Evolutionary conservation across 2,329 filamentous ascomycete species (phyloP).

Genomic region (Paecilomyces niveus): DNA sequence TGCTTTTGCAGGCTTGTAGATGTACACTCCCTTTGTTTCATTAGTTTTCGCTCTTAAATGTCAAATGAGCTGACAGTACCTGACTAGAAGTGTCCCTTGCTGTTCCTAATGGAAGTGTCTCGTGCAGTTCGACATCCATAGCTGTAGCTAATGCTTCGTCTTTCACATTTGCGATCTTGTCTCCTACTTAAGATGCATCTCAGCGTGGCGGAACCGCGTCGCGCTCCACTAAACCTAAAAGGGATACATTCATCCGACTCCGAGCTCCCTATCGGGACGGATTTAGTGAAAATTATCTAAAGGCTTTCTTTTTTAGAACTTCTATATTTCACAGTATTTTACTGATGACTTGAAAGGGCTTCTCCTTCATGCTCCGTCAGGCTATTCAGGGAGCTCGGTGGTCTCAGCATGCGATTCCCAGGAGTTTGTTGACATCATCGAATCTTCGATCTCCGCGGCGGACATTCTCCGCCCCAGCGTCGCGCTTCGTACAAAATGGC

Average conservation of each 20-base stretch:
- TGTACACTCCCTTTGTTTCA: slow-evolving; percentile 49
- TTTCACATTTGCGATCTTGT: neutral
- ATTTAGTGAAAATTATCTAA: slow-evolving; percentile 1
- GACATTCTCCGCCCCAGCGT: slow-evolving; percentile 23
- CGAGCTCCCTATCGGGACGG: slow-evolving; percentile 9
- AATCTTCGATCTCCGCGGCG: slow-evolving; percentile 14
- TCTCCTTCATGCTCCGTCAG: slow-evolving; percentile 38
- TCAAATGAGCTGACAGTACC: neutral
- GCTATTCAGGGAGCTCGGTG: slow-evolving; percentile 36
- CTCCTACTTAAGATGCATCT: neutral
- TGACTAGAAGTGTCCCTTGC: neutral
- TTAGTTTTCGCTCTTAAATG: slow-evolving; percentile 11
- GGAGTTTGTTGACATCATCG: slow-evolving; percentile 20
- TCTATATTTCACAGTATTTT: slow-evolving; percentile 3
- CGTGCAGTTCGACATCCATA: neutral
- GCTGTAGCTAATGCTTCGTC: neutral
- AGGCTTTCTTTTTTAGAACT: slow-evolving; percentile 1
- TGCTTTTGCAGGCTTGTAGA: slow-evolving; percentile 50
- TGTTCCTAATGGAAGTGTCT: neutral
- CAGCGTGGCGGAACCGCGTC: neutral
- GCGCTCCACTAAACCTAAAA: neutral
- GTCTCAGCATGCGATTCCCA: slow-evolving; percentile 35
- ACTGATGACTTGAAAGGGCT: slow-evolving; percentile 25
- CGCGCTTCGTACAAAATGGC: slow-evolving; percentile 24
- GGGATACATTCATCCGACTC: slow-evolving; percentile 5